Evolutionary conservation across 1,284 basidiomycete genomes (phyloP).

Genomic region (Tylopilus sp.): DNA sequence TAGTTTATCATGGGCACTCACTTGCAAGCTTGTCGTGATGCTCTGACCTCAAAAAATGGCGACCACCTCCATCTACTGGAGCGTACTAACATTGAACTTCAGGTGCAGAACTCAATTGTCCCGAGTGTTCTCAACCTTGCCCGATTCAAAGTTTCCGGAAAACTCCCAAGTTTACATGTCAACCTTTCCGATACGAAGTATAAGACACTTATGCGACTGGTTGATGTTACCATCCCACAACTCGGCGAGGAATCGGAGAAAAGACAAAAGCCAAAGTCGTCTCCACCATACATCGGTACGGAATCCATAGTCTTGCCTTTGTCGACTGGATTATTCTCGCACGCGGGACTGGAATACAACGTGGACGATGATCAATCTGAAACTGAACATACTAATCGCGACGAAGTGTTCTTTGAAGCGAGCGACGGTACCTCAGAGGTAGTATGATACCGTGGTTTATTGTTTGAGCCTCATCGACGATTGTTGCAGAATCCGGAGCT

Average conservation of each 20-base stretch:
- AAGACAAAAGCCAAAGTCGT: slow-evolving; percentile 25
- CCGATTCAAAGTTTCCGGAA: slow-evolving; percentile 90
- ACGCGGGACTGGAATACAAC: slow-evolving; percentile 58
- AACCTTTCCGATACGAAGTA: slow-evolving; percentile 98
- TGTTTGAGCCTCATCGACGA: slow-evolving; percentile 16
- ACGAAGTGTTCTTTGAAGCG: slow-evolving; percentile 75
- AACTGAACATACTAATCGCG: slow-evolving; percentile 40
- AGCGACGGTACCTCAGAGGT: slow-evolving; percentile 64
- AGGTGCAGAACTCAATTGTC: slow-evolving; percentile 93
- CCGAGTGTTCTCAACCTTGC: slow-evolving; percentile 83
- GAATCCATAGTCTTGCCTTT: slow-evolving; percentile 46
- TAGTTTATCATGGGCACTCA: slow-evolving; percentile 91
- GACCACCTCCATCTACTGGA: slow-evolving; percentile 87
- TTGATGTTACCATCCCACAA: slow-evolving; percentile 89
- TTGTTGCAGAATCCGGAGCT: slow-evolving; percentile 49
- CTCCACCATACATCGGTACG: slow-evolving; percentile 25
- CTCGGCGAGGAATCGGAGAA: slow-evolving; percentile 56
- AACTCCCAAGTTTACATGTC: slow-evolving; percentile 83
- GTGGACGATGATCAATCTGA: slow-evolving; percentile 61
- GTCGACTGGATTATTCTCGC: slow-evolving; percentile 52
- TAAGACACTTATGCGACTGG: slow-evolving; percentile 88
- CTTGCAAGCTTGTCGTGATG: slow-evolving; percentile 77
- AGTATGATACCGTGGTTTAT: slow-evolving; percentile 19
- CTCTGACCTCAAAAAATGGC: slow-evolving; percentile 56
- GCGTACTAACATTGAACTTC: slow-evolving; percentile 88